These are phyloP conservation scores for Acidomyces sp. DNA, from an alignment of 495 filamentous ascomycete species.

Conservation along the genomic window DNA sequence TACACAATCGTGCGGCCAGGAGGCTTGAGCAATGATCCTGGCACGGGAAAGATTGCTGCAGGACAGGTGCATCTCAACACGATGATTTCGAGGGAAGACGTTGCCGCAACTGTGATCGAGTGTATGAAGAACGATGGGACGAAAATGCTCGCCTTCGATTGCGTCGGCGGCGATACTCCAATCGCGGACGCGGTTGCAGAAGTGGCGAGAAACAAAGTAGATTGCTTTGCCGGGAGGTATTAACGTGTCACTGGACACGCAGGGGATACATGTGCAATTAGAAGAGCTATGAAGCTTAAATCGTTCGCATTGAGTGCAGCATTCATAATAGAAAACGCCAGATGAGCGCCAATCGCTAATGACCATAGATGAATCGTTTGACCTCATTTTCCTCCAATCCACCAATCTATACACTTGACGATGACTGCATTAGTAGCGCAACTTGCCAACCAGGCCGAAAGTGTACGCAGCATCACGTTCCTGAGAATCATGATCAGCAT, in stretches of 20 bases:
- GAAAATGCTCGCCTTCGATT: constrained; percentile 26
- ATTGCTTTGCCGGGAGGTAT: constrained; percentile 21
- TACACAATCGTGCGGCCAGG: constrained; percentile 29
- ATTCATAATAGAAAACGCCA: not conserved
- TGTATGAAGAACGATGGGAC: constrained; percentile 25
- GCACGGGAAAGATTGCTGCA: constrained; percentile 22
- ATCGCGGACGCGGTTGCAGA: constrained; percentile 18
- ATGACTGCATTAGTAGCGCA: constrained; percentile 18
- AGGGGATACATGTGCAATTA: not conserved
- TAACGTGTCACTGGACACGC: not conserved
- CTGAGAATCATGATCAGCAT: not conserved
- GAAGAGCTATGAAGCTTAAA: not conserved
- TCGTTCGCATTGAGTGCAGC: not conserved
- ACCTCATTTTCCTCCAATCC: too few species aligned
- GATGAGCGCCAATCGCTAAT: constrained; percentile 9
- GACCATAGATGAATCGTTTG: not conserved
- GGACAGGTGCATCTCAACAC: constrained; percentile 20
- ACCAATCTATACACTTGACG: not conserved
- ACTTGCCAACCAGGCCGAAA: constrained; percentile 22
- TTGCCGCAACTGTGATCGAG: constrained; percentile 24
- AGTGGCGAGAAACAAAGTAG: constrained; percentile 12
- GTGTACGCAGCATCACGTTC: constrained; percentile 25
- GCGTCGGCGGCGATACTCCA: constrained; percentile 24
- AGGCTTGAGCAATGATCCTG: constrained; percentile 18
- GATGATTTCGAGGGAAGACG: constrained; percentile 25